These are phyloP conservation scores for Hypoxylon perforatum DNA, from an alignment of 495 filamentous ascomycete genomes.

Conservation along the genomic window DNA sequence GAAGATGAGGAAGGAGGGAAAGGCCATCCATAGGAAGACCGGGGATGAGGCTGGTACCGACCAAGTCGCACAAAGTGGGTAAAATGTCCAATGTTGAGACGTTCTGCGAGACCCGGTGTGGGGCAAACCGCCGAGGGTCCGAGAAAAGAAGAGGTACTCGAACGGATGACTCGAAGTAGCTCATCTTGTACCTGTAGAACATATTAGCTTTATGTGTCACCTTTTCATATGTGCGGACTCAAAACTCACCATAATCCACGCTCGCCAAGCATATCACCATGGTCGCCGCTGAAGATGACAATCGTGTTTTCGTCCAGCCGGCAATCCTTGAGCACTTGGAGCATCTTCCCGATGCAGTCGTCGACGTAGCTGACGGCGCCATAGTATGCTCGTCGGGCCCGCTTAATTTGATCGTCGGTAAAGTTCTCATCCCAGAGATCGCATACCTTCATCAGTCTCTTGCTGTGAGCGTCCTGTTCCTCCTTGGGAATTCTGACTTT, in stretches of 20 bases:
- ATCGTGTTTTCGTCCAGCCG: conserved; percentile 83
- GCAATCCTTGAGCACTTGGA: conserved; percentile 77
- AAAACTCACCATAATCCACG: conserved; percentile 75
- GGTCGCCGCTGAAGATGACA: conserved; percentile 86
- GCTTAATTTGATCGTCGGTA: conserved; percentile 80
- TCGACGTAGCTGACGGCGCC: conserved; percentile 91
- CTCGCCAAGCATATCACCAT: conserved; percentile 94
- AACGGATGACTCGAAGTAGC: conserved; percentile 84
- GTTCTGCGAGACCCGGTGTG: conserved; percentile 76
- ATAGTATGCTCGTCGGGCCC: conserved; percentile 85
- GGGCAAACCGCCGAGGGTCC: conserved; percentile 71
- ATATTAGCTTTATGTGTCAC: conserved; percentile 7
- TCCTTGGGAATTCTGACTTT: conserved; percentile 77
- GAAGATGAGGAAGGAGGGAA: conserved; percentile 76
- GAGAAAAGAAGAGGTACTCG: conserved; percentile 84
- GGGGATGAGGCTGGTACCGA: conserved; percentile 68
- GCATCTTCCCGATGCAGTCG: conserved; percentile 82
- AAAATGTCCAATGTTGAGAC: conserved; percentile 89
- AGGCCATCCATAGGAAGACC: conserved; percentile 81
- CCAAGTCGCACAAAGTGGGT: conserved; percentile 85
- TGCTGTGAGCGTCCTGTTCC: conserved; percentile 83
- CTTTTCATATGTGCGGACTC: neutral
- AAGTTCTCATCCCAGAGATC: conserved; percentile 82
- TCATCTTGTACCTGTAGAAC: conserved; percentile 81
- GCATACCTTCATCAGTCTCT: conserved; percentile 81